Conservation (phyloP, 225 moss, liverwort and hornwort genomes). For the Physcomitrium patens region DNA sequence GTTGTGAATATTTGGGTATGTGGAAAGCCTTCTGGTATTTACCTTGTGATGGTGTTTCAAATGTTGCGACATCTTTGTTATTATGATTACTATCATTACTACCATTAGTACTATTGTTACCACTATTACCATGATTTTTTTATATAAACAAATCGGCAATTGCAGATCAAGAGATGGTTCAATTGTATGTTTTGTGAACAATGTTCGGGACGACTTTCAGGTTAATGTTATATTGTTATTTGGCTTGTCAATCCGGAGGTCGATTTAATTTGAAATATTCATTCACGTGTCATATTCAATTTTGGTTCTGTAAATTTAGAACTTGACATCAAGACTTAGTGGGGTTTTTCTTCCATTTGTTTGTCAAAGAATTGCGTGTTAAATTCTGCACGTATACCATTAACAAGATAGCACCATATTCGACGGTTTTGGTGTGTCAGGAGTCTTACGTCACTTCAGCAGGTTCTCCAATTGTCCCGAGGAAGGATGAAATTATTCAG, state of each 20-base stretch:
- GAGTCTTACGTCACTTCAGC: background rate
- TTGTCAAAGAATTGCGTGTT: background rate
- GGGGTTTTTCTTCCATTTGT: background rate
- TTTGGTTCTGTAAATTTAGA: conserved; percentile 6
- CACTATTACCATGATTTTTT: background rate
- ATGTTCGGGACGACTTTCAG: conserved; percentile 71
- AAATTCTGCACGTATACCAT: background rate
- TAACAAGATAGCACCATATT: background rate
- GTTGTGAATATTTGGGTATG: too few species aligned
- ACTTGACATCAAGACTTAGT: background rate
- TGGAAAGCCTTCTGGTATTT: background rate
- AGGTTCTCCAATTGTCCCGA: conserved; percentile 25
- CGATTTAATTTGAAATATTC: background rate
- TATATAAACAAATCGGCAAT: too few species aligned
- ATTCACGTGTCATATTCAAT: background rate
- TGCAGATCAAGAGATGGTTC: conserved; percentile 83
- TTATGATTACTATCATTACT: conserved; percentile 6
- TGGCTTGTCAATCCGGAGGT: background rate
- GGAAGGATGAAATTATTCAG: conserved; percentile 25
- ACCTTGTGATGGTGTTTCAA: background rate
- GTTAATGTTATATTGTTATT: conserved; percentile 38
- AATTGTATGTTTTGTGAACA: conserved; percentile 83
- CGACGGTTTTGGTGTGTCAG: conserved; percentile 21
- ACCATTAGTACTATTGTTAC: conserved; percentile 17
- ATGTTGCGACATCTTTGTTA: background rate